Evolutionary conservation across 2,329 filamentous ascomycete genomes (phyloP).

Genomic region (Colletotrichum tropicale): DNA sequence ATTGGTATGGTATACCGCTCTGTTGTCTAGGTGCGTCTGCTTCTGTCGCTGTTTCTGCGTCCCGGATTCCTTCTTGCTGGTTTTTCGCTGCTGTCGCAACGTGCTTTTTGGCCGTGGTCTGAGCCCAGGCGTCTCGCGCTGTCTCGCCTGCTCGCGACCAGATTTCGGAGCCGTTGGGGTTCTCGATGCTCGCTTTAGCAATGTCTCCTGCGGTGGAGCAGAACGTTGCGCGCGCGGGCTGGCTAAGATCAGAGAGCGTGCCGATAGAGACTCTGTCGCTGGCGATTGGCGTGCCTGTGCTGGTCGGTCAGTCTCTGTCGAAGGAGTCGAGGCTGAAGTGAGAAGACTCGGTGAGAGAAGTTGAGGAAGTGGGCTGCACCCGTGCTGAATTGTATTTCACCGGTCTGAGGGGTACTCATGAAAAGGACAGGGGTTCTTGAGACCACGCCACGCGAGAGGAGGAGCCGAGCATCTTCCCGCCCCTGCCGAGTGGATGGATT

Average conservation of each 20-base stretch:
- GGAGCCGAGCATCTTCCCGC: conserved; percentile 22
- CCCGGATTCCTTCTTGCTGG: not conserved
- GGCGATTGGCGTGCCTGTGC: conserved; percentile 21
- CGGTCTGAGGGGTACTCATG: conserved; percentile 45
- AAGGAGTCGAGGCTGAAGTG: conserved; percentile 36
- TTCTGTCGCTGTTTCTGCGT: not conserved
- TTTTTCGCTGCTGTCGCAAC: conserved; percentile 4
- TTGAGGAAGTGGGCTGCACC: conserved; percentile 33
- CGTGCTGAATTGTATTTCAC: conserved; percentile 46
- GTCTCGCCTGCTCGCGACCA: not conserved
- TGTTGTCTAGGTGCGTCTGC: conserved; percentile 8
- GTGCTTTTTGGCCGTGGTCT: conserved; percentile 10
- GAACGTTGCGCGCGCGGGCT: conserved; percentile 13
- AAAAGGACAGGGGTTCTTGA: conserved; percentile 30
- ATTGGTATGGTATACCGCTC: conserved; percentile 6
- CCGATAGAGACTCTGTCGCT: conserved; percentile 19
- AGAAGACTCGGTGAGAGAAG: conserved; percentile 45
- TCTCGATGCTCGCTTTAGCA: conserved; percentile 13
- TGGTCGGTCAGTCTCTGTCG: conserved; percentile 21
- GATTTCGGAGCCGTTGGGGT: not conserved
- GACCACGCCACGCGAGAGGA: conserved; percentile 24
- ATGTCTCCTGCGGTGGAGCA: conserved; percentile 20
- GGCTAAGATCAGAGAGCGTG: conserved; percentile 17
- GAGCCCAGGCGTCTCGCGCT: not conserved
- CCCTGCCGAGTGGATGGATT: conserved; percentile 22